Evolutionary conservation across 176 grass and related monocot genomes (phyloP).

Genomic region (Stipa capillata): DNA sequence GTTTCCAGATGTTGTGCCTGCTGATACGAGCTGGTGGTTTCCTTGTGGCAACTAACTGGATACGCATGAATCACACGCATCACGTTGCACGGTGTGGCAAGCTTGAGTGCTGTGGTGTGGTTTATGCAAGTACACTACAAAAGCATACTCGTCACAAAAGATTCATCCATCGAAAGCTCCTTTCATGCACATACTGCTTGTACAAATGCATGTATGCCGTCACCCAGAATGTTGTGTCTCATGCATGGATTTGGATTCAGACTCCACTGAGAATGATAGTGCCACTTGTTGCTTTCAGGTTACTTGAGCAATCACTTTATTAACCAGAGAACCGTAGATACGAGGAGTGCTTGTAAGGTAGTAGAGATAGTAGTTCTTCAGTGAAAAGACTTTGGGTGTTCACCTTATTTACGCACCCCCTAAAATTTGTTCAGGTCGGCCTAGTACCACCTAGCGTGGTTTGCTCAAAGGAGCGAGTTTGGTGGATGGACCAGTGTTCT

Average conservation of each 20-base stretch:
- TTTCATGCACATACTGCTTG: neutral
- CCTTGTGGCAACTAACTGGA: slow-evolving; percentile 10
- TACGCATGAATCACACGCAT: too few relatives aligned
- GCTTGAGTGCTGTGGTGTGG: neutral
- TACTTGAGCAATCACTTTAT: neutral
- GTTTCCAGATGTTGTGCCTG: too few relatives aligned
- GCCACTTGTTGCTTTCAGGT: slow-evolving; percentile 14
- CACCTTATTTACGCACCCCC: too few relatives aligned
- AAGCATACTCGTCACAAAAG: neutral
- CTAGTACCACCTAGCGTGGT: too few relatives aligned
- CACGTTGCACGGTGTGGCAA: too few relatives aligned
- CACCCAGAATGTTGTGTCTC: neutral
- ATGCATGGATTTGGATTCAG: slow-evolving; percentile 21
- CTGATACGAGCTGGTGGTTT: slow-evolving; percentile 3
- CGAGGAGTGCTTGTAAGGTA: neutral
- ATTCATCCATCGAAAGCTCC: slow-evolving; percentile 6
- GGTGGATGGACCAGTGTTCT: too few relatives aligned
- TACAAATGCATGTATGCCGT: neutral
- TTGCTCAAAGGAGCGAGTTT: too few relatives aligned
- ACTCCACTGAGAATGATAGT: slow-evolving; percentile 10
- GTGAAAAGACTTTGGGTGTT: neutral
- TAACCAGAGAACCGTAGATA: neutral
- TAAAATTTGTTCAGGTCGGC: neutral
- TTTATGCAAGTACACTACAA: slow-evolving; percentile 7
- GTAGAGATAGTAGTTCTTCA: neutral